Percentiles rank a stretch among this genome's conserved stretches.
These are phyloP conservation scores for Colletotrichum endophyticum DNA, from an alignment of 2,329 filamentous ascomycete species.

Conservation along the genomic window DNA sequence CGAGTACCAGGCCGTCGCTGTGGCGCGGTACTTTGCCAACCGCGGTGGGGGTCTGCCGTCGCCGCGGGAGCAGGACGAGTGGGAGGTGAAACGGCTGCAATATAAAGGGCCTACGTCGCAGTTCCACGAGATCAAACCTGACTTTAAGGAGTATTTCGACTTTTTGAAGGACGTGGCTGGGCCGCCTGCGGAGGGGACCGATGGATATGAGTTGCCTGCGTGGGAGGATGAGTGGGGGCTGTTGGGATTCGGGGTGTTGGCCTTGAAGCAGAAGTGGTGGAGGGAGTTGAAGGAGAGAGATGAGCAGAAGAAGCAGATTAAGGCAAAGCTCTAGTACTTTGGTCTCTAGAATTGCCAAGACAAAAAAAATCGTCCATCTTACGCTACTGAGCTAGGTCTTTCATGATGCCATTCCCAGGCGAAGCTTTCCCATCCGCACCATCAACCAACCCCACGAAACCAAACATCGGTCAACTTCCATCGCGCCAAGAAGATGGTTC, in stretches of 20 bases:
- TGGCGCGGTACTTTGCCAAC: constrained; percentile 38
- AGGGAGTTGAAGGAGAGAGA: constrained; percentile 29
- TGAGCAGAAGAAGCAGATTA: constrained; percentile 8
- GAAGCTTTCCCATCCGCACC: background rate
- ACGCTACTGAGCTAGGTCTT: background rate
- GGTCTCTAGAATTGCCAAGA: background rate
- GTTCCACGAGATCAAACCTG: constrained; percentile 33
- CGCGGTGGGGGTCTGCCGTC: constrained; percentile 30
- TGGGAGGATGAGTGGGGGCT: constrained; percentile 45
- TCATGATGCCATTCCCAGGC: background rate
- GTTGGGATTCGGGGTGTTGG: constrained; percentile 32
- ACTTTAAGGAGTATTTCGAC: constrained; percentile 44
- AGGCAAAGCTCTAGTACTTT: background rate
- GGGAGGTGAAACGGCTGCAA: constrained; percentile 33
- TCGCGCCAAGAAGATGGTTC: background rate
- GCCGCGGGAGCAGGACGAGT: constrained; percentile 31
- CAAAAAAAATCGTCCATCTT: background rate
- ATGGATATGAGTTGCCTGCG: constrained; percentile 41
- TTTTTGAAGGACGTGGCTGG: constrained; percentile 44
- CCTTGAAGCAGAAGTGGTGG: constrained; percentile 32
- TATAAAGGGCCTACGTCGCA: constrained; percentile 32
- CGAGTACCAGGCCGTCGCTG: constrained; percentile 41
- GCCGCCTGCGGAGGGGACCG: constrained; percentile 38
- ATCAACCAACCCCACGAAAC: background rate
- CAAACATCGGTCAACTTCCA: background rate